Conservation (phyloP, 1,139 yeast species). For the Zhuliangozyma blackwelliae region DNA sequence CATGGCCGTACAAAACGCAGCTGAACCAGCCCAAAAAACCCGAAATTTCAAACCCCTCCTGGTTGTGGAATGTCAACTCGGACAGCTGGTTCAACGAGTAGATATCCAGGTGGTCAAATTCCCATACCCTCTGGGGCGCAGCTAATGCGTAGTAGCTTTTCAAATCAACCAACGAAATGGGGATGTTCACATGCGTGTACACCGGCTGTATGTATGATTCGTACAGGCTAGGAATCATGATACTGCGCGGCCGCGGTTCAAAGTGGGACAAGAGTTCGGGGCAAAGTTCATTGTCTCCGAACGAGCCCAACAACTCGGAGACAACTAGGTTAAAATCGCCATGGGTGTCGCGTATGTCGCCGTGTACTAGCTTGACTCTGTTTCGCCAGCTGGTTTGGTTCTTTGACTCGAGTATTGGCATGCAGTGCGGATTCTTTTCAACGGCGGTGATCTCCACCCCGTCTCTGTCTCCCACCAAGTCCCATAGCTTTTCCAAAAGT, state of each 20-base stretch:
- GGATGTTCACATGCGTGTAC: constrained; percentile 32
- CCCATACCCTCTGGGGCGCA: constrained; percentile 47
- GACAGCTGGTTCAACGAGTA: background rate
- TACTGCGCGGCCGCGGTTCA: constrained; percentile 13
- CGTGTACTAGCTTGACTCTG: constrained; percentile 44
- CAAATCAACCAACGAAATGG: constrained; percentile 55
- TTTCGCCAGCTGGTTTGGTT: constrained; percentile 43
- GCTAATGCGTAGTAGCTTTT: constrained; percentile 43
- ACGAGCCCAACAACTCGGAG: constrained; percentile 82
- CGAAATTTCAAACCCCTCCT: constrained; percentile 34
- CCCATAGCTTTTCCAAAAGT: constrained; percentile 41
- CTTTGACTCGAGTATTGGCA: constrained; percentile 38
- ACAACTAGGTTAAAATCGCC: constrained; percentile 49
- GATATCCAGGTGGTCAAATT: constrained; percentile 43
- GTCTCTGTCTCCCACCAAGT: background rate
- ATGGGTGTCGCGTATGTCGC: constrained; percentile 58
- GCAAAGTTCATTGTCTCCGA: constrained; percentile 85
- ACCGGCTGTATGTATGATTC: constrained; percentile 64
- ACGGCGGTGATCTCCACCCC: constrained; percentile 24
- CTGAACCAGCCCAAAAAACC: constrained; percentile 74
- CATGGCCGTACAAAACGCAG: constrained; percentile 53
- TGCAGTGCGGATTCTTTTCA: constrained; percentile 70
- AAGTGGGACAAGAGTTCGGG: constrained; percentile 61
- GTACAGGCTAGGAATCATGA: constrained; percentile 64
- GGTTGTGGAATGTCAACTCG: constrained; percentile 1